Evolutionary conservation across 1,284 basidiomycete species (phyloP).

Genomic region (Quambalaria eucalypti): DNA sequence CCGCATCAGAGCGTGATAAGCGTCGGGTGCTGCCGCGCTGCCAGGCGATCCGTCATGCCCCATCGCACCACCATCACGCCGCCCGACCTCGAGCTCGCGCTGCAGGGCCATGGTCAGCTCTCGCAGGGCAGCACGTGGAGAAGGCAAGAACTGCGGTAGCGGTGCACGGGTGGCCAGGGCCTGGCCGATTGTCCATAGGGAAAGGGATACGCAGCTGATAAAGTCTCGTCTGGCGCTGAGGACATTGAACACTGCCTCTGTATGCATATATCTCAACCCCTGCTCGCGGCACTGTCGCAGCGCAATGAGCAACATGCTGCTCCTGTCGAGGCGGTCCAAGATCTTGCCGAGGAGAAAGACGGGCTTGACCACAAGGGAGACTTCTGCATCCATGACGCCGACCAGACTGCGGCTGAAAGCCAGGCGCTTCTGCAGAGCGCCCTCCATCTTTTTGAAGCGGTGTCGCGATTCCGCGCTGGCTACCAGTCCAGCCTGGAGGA

Average conservation of each 20-base stretch:
- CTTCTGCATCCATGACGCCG: slow-evolving; percentile 41
- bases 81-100: slow-evolving; percentile 10
- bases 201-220: slow-evolving; percentile 49
- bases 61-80: no score
- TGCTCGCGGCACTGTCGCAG: slow-evolving; percentile 48
- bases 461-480: slow-evolving; percentile 13
- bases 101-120: slow-evolving; percentile 29
- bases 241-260: slow-evolving; percentile 50
- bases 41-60: no score
- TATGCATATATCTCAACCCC: slow-evolving; percentile 36
- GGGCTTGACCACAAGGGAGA: slow-evolving; percentile 51
- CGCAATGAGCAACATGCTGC: slow-evolving; percentile 48
- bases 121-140: slow-evolving; percentile 45
- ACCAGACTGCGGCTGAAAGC: slow-evolving; percentile 47
- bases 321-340: slow-evolving; percentile 46
- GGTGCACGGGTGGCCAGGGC: slow-evolving; percentile 49
- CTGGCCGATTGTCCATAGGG: slow-evolving; percentile 50
- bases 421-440: slow-evolving; percentile 43
- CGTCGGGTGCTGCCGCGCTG: no score
- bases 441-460: slow-evolving; percentile 27
- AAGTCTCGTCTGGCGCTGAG: slow-evolving; percentile 50
- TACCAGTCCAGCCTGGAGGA: slow-evolving; percentile 19
- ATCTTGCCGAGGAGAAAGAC: slow-evolving; percentile 48
- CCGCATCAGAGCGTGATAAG: background rate
- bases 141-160: slow-evolving; percentile 51